Evolutionary conservation across 108 stramenopile genomes (phyloP).

Genomic region (Mediolabrus comicus): DNA sequence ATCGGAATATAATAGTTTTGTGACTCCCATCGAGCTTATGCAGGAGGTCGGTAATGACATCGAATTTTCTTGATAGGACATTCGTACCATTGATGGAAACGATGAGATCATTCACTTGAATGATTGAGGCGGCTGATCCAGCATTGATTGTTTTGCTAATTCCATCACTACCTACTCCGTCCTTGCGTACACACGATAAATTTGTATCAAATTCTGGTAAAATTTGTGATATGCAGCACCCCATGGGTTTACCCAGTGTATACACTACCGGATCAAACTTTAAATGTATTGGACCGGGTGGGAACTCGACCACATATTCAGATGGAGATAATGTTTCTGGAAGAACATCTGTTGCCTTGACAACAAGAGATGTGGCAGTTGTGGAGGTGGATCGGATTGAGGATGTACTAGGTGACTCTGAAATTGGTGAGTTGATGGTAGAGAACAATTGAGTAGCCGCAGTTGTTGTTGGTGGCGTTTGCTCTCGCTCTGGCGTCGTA

Average conservation of each 20-base stretch:
- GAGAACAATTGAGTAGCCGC: not conserved
- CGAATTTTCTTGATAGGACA: constrained; percentile 27
- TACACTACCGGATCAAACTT: constrained; percentile 28
- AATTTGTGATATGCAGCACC: constrained; percentile 31
- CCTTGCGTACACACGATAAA: not conserved
- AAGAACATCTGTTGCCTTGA: not conserved
- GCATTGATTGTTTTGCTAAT: not conserved
- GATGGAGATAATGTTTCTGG: constrained; percentile 13
- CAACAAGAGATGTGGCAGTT: not conserved
- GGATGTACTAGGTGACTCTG: not conserved
- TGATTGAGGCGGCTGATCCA: constrained; percentile 5
- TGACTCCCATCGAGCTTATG: constrained; percentile 3
- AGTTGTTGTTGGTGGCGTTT: not conserved
- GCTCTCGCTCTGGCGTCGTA: not conserved
- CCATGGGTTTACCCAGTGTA: constrained; percentile 15
- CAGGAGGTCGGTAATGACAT: constrained; percentile 20
- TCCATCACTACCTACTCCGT: not conserved
- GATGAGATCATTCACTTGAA: constrained; percentile 39
- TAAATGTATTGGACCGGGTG: constrained; percentile 33
- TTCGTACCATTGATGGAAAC: constrained; percentile 37
- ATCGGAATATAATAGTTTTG: constrained; percentile 28
- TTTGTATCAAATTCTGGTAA: constrained; percentile 17
- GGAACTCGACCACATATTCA: constrained; percentile 41
- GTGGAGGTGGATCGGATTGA: not conserved
- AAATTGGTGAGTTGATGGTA: not conserved